A percentile compares a stretch with the other conserved stretches of the same genome.
Conservation (phyloP, 1,284 basidiomycete genomes). For the Trichosporon sp. region DNA sequence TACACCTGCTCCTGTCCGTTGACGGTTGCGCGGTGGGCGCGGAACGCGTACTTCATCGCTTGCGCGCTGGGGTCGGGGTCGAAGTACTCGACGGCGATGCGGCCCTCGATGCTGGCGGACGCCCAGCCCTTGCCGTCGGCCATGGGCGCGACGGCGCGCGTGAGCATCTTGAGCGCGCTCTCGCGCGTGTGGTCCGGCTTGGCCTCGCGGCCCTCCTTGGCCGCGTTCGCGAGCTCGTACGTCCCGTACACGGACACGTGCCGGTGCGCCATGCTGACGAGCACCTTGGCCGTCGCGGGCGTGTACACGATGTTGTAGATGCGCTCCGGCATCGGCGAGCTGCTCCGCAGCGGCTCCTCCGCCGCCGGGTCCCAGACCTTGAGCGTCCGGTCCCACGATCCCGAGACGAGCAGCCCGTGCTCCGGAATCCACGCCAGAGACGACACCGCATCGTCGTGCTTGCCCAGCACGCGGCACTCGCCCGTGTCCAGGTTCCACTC, state of each 20-base stretch:
- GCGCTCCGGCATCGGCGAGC: conserved; percentile 69
- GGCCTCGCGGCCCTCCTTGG: conserved; percentile 56
- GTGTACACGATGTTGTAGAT: conserved; percentile 66
- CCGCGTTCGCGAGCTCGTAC: conserved; percentile 57
- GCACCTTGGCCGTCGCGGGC: conserved; percentile 56
- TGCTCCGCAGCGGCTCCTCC: conserved; percentile 57
- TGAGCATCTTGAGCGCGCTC: conserved; percentile 93
- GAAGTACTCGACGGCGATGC: conserved; percentile 96
- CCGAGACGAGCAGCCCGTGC: conserved; percentile 63
- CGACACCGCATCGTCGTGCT: conserved; percentile 50
- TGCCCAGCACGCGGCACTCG: conserved; percentile 49
- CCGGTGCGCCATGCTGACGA: conserved; percentile 84
- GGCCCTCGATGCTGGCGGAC: conserved; percentile 87
- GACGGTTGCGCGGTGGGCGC: conserved; percentile 87
- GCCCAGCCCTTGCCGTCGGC: conserved; percentile 88
- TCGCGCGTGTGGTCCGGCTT: conserved; percentile 73
- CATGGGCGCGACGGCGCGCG: conserved; percentile 85
- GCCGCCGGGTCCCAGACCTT: conserved; percentile 75
- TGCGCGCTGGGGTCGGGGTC: conserved; percentile 72
- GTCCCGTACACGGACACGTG: conserved; percentile 83
- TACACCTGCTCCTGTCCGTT: conserved; percentile 94
- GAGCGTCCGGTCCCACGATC: conserved; percentile 84
- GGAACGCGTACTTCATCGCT: conserved; percentile 95
- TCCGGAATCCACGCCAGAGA: conserved; percentile 49
- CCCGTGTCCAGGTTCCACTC: conserved; percentile 53